phyloP scores from a whole-genome alignment of 1,139 yeast species.

The Wickerhamiella infanticola region DNA sequence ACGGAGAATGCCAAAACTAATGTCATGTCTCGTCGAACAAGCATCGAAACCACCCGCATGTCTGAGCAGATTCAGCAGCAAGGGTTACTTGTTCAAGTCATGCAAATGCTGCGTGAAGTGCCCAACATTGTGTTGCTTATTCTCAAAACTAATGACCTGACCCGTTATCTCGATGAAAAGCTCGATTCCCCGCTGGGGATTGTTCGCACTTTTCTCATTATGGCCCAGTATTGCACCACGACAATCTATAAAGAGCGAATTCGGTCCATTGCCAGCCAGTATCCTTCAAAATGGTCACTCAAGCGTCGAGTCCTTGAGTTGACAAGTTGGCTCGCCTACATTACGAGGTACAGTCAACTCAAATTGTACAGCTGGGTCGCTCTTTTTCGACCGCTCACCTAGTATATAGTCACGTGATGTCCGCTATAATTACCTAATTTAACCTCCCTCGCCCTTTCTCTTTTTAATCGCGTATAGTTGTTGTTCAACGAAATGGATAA shows the following conservation, averaged over 20 bases:
- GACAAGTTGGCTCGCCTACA: slow-evolving; percentile 25
- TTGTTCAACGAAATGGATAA: background rate
- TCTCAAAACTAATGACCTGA: slow-evolving; percentile 84
- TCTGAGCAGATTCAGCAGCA: slow-evolving; percentile 43
- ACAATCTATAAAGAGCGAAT: slow-evolving; percentile 56
- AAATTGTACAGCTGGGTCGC: background rate
- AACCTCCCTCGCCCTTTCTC: too few species aligned
- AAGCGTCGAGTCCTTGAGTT: slow-evolving; percentile 27
- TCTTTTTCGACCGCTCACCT: background rate
- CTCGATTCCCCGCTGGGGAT: slow-evolving; percentile 75
- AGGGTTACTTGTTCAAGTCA: slow-evolving; percentile 56
- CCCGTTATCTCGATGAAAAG: slow-evolving; percentile 74
- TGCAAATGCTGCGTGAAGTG: slow-evolving; percentile 62
- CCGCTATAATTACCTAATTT: too few species aligned
- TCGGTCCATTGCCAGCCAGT: slow-evolving; percentile 26
- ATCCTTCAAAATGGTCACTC: slow-evolving; percentile 28
- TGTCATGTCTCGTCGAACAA: slow-evolving; percentile 29
- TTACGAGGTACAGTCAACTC: background rate
- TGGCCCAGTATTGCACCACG: slow-evolving; percentile 80
- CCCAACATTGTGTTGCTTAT: slow-evolving; percentile 78
- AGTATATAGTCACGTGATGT: too few species aligned
- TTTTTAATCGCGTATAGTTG: too few species aligned
- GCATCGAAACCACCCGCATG: slow-evolving; percentile 53
- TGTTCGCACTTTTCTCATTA: slow-evolving; percentile 70
- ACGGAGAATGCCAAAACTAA: slow-evolving; percentile 54